A percentile compares a stretch with the other conserved stretches of the same genome.
phyloP scores from a whole-genome alignment of 257 asterid species.

The Striga asiatica region DNA sequence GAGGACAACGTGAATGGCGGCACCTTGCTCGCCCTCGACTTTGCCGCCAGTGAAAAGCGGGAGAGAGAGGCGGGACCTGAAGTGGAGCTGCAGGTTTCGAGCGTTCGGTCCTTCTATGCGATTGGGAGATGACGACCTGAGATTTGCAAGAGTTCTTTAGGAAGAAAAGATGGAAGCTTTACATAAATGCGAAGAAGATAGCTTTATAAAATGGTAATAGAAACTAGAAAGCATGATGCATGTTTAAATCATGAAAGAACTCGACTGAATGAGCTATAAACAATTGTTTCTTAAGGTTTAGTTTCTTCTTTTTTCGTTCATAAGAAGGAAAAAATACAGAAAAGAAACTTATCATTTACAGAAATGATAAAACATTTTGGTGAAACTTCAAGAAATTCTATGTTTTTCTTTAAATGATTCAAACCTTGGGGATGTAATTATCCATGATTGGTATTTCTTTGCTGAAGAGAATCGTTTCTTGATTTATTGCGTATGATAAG shows the following conservation, averaged over 20 bases:
- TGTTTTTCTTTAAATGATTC: no score
- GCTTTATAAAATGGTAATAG: neutral
- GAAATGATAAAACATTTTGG: no score
- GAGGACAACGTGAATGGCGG: conserved; percentile 59
- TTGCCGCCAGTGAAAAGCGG: conserved; percentile 82
- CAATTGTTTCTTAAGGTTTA: no score
- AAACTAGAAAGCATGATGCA: no score
- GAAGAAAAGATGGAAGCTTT: conserved; percentile 3
- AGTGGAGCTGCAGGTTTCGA: conserved; percentile 67
- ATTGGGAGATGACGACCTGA: conserved; percentile 84
- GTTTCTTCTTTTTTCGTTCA: no score
- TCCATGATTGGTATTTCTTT: neutral
- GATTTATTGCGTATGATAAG: neutral
- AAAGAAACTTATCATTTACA: no score
- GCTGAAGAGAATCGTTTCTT: neutral
- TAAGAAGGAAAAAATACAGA: no score
- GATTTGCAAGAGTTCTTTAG: conserved; percentile 20
- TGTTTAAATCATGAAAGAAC: no score
- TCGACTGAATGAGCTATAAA: no score
- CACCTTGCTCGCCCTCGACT: conserved; percentile 91
- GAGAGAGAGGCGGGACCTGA: conserved; percentile 58
- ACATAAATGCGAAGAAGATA: no score
- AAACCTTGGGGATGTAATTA: neutral
- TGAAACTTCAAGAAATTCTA: no score
- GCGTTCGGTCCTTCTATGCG: conserved; percentile 81